Base-by-base conservation (phyloP, 2,329 filamentous ascomycete species). In the Ilyonectria robusta region DNA sequence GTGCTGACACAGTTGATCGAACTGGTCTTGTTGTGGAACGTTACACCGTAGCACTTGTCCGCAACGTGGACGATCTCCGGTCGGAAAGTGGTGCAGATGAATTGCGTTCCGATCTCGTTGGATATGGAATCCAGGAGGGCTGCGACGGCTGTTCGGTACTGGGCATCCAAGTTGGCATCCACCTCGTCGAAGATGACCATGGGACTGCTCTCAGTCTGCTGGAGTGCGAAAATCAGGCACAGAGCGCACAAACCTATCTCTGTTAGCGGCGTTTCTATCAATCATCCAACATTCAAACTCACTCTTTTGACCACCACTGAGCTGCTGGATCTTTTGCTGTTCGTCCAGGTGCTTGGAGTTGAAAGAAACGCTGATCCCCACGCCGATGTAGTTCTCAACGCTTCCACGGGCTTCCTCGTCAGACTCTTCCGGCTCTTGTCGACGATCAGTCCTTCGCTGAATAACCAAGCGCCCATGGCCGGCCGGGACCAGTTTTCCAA, bases 151-250 rank as follows among this genome's bases (percentile, higher is more conserved):
- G 96, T 98, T 68, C 96, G 93, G 84, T 99, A 99, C 82, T 99
- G 96, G 1, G 96, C 95, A 80, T 99, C 96, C 26, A 99, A 88
- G 79, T 99, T 99, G 80, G 96, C 96, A 78, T 99, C 96, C 70
- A 99, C 97, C 82, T 99, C 96, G 80, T 99, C 96, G 75, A 99
- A 99, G 76, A 99, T 95, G 80, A 99, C 98, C 87, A 99, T 98
- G 1, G 96, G 96, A 50, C 95, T 97, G 10, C 95, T 96, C 79
- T 99, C 96, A 66, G 95, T 97, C 74, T 95, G 94, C 82, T 99
- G 96, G 73, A 99, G 97, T n/a, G 96, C 96, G 79, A 99, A 99
- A 73, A 99, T 97, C 58, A 99, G 89, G 50, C 96, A 97, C n/a
- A 99, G 89, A 10, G 96, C 96, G 81, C 95, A 98, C 69, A 98